Evolutionary conservation across 2,329 filamentous ascomycete species (phyloP), one percentile per base, ranked within the genome.

Genomic region (Epichloe gansuensis): DNA sequence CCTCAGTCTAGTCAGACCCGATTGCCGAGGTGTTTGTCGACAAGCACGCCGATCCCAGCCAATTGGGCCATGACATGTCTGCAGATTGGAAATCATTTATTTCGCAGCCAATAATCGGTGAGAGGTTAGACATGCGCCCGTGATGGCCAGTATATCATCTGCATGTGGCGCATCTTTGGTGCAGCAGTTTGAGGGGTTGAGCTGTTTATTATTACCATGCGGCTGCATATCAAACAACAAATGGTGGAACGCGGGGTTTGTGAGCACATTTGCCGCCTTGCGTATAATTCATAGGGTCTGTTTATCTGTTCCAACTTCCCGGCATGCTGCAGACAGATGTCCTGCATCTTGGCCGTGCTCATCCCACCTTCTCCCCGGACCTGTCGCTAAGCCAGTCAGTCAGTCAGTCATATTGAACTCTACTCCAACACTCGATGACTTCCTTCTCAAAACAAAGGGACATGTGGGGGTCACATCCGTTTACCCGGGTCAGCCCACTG

Each of bases 1-100:
- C 12, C 23, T 37, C 4, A 21, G 3, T 25, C 34, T 21, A 13
- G 51, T 41, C 8, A 21, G 21, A 39, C 21, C 21, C 39, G 23
- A 39, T 46, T 48, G 52, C 48, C 48, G 38, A 54, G 48, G 31
- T 31, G 31, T 31, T 31, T 31, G 31, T 31, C 31, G 52, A 48
- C 44, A 51, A 47, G 43, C 17, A 21, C 48, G 48, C 48, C 44
- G 44, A 51, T 47, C 41, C 51, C 23, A 8, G 23, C 35, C 41
- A 25, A 46, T 51, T 39, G n/a, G 50, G 21, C 41, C 12, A 49
- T 15, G 46, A 5, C 35, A 12, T 39, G 47, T 49, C 48, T 21
- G 48, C 28, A 35, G 25, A 35, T 39, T n/a, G 13, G 4, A 25
- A n/a, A n/a, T 28, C 13, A 25, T 37, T 44, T 28, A 17, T 23